A percentile compares a stretch with the other conserved stretches of the same genome.
Conservation (phyloP, 192 early-diverging fungal species). For the Dimargaris cristalligena region DNA sequence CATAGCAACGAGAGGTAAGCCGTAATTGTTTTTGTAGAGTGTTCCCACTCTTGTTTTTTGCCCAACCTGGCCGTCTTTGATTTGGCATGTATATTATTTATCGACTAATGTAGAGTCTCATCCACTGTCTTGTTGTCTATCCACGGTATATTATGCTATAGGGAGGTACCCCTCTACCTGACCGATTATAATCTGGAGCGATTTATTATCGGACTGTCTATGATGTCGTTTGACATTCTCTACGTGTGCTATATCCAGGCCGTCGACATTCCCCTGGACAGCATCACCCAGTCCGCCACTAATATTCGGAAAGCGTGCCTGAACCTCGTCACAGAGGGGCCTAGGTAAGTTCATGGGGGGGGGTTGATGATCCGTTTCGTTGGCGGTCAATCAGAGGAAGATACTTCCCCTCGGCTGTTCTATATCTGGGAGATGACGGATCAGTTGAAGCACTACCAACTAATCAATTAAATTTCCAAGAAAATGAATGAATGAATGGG, state of each 20-base stretch:
- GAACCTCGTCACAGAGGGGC: neutral
- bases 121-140: too few species aligned
- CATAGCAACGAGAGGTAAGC: neutral
- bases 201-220: conserved; percentile 10
- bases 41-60: neutral
- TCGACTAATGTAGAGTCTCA: too few species aligned
- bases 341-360: neutral
- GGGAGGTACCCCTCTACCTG: conserved; percentile 1
- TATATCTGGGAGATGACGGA: too few species aligned
- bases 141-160: too few species aligned
- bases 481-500: too few species aligned
- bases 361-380: too few species aligned
- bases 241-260: neutral
- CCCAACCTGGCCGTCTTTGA: too few species aligned
- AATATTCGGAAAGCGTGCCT: conserved; percentile 2
- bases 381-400: too few species aligned
- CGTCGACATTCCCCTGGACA: neutral
- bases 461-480: too few species aligned
- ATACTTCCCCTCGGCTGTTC: too few species aligned
- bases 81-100: too few species aligned
- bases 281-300: neutral
- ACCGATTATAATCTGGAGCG: conserved; percentile 9
- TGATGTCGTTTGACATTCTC: conserved; percentile 4
- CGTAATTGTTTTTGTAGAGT: neutral
- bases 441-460: too few species aligned